Base-by-base conservation (phyloP, 257 asterid species). In the Rehmannia glutinosa region DNA sequence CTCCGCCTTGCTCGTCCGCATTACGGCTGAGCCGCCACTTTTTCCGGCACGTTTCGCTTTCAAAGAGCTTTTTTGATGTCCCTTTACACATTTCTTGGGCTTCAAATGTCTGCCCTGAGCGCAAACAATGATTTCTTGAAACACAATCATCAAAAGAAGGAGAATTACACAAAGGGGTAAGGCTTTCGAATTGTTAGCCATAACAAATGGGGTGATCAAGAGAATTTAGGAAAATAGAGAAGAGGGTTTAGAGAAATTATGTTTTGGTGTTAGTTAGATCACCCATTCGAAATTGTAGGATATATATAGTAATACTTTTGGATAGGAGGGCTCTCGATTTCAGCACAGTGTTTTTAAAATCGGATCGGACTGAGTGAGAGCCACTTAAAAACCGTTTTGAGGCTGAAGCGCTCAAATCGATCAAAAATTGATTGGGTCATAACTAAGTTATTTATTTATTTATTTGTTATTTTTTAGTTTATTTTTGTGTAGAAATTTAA, bases 31-130 rank as follows among this genome's bases (percentile, higher is more conserved):
- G 47, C 56, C 24, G 16, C 65, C 61, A 24, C 3, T 13, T 19
- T 20, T 4, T 15, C 53, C 30, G n/a, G 41, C 56, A 0, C 49
- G 6, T 42, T 19, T 8, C 13, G 16, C 57, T 20, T 32, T 23
- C 45, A 39, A 39, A 46, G 66, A 43, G 33, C n/a, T 57, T 36
- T 56, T 20, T 15, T 51, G 15, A 33, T 66, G 51, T 20, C 65
- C 64, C 61, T 71, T 67, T 19, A 30, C 21, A 49, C 57, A 24
- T 49, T 68, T 77, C 64, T 42, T 71, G 64, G 74, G 53, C 62
- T 71, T 33, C 58, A 77, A 35, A 64, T 64, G 62, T 55, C 82
- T 73, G 54, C 70, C 70, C 50, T 59, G 67, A 25, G 6, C 68
- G 30, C 62, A 43, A 59, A 73, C 8, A 9, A 27, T 42, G 10